Base-by-base conservation (phyloP, 2,329 filamentous ascomycete species). In the Nemania bipapillata region DNA sequence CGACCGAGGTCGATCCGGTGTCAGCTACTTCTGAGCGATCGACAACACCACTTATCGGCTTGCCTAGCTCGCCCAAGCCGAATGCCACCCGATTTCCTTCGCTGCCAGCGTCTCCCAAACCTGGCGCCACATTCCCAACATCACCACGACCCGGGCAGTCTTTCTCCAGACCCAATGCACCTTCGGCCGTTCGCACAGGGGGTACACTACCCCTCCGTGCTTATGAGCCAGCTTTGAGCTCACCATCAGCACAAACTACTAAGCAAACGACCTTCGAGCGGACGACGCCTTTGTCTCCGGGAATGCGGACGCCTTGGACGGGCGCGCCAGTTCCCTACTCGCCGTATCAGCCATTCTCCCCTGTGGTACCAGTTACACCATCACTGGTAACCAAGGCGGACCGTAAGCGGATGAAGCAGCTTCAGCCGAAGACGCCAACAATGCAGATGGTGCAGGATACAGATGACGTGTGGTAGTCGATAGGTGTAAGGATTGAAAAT, bases 261-360 rank as follows among this genome's bases (percentile, higher is more conserved):
- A 90, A 89, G 81, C 88, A 90, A 77, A 91, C 89, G 0, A 86
- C 89, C 1, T 87, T 91, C 70, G 88, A 90, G 74, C 83, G 89
- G 35, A 82, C 80, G 0, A 86, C 86, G 1, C 75, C 87, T 64
- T 87, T 87, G 2, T 89, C 89, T 2, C 80, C 80, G 0, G 87
- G 86, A 0, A 83, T 88, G 26, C 86, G 86, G 53, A 91, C 89
- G 2, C 92, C 91, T 0, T 87, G 83, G 77, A 89, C 86, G 1
- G 88, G 86, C 4, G 84, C 83, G 24, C 85, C 88, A 1, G 86
- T 90, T 24, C 92, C 92, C 1, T 94, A 94, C 79, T 89, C 87
- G 63, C 91, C 92, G 0, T 95, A 94, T 74, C 92, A 94, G 82
- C 92, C 92, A 0, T 92, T 90, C 77, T 91, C 90, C 6, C 91